Evolutionary conservation across 2,329 filamentous ascomycete species (phyloP).

Genomic region (Pseudogymnoascus sp.): DNA sequence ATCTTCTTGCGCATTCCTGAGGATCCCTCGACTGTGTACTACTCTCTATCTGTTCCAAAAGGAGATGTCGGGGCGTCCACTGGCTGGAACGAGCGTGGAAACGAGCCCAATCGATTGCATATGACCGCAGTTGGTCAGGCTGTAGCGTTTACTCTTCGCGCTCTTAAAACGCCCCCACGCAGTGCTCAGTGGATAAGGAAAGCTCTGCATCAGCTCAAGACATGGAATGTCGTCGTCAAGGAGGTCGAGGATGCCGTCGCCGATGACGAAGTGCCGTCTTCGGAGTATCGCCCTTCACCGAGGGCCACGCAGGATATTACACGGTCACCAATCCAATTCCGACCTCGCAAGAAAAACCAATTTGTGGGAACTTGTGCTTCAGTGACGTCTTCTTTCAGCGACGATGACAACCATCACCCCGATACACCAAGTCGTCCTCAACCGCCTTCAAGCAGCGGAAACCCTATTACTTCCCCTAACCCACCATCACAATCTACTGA

Average conservation of each 20-base stretch:
- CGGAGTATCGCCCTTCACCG: neutral
- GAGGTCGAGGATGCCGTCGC: constrained; percentile 5
- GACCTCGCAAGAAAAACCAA: neutral
- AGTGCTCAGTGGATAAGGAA: neutral
- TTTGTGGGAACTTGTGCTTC: neutral
- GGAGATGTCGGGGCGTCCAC: neutral
- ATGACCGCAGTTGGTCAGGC: neutral
- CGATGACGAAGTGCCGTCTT: constrained; percentile 1
- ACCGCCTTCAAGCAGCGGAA: neutral
- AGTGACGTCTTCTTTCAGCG: neutral
- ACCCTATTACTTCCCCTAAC: neutral
- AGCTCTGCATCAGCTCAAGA: neutral
- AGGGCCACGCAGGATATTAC: neutral
- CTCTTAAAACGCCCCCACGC: neutral
- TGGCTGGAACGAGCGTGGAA: neutral
- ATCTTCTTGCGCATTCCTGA: constrained; percentile 11
- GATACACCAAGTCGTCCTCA: constrained; percentile 3
- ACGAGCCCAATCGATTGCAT: neutral
- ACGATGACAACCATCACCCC: neutral
- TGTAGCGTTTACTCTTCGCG: neutral
- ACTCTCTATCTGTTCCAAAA: constrained; percentile 10
- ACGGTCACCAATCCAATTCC: neutral
- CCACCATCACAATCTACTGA: neutral
- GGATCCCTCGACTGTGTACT: constrained; percentile 9
- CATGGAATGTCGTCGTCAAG: neutral